Conservation (phyloP, 495 filamentous ascomycete genomes). For the Penicillium chermesinum region DNA sequence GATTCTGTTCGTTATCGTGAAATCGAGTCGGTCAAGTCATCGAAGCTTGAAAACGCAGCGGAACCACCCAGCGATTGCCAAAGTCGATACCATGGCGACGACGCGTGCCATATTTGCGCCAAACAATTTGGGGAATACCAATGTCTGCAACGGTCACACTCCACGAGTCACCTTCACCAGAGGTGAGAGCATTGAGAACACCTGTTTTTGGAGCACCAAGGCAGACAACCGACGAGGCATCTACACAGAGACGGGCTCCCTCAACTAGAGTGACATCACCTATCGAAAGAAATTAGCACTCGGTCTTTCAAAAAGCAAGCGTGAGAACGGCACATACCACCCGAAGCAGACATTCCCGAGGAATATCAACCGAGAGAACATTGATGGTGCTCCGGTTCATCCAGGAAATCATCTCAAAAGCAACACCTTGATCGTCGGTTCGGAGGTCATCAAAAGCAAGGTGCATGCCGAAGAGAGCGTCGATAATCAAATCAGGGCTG, state of each 20-base stretch:
- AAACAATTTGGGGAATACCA: constrained; percentile 72
- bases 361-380: constrained; percentile 79
- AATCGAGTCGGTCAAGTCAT: not conserved
- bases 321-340: constrained; percentile 48
- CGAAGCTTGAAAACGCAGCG: constrained; percentile 32
- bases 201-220: constrained; percentile 83
- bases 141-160: constrained; percentile 78
- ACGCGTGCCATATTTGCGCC: constrained; percentile 80
- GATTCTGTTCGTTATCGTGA: not conserved
- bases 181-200: constrained; percentile 62
- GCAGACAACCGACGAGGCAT: constrained; percentile 70
- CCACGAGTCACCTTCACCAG: constrained; percentile 57
- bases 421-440: constrained; percentile 73
- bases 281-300: constrained; percentile 17
- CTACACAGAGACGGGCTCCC: constrained; percentile 65
- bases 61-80: constrained; percentile 75
- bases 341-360: constrained; percentile 79
- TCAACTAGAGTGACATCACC: constrained; percentile 54
- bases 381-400: constrained; percentile 73
- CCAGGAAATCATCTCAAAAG: constrained; percentile 81
- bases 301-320: constrained; percentile 19
- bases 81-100: constrained; percentile 78
- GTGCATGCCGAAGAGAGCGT: constrained; percentile 81
- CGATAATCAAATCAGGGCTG: constrained; percentile 74
- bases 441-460: constrained; percentile 77